Evolutionary conservation across 805 yeast species (phyloP), one percentile per base, ranked within the genome.

Genomic region (Monosporozyma solicola): DNA sequence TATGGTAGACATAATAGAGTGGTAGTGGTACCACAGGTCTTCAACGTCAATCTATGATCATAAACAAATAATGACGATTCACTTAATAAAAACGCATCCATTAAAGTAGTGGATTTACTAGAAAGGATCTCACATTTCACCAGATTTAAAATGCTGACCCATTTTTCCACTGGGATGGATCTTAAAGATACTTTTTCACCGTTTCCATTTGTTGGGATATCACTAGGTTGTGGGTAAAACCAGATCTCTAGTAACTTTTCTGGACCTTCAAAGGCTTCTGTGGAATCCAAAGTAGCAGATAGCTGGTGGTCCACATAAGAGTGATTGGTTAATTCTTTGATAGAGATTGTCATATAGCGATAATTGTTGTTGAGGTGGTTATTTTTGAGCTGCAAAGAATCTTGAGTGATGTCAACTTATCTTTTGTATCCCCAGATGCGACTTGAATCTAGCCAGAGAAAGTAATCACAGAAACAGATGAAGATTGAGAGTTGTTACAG

Each of bases 11-110:
- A 92, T 25, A 82, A 79, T 53, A 92, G 75, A 1, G 96, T 85
- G 1, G 96, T 89, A 1, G 98, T 92, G 3, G 97, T 91, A 7
- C 99, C 99, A 68, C 99, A 92, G 5, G 99, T 92, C 69, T 92
- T 92, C 64, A 92, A 76, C 49, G 92, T 82, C 57, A 94, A 61
- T 67, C 87, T 89, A 70, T 90, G 91, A 20, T 87, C 83, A 66
- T 84, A 92, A 29, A 94, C 95, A 70, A 92, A 91, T 63, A 94
- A 72, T 16, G 96, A 87, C 48, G 95, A 85, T 71, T 92, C 99
- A 53, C 92, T 83, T 55, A 92, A 77, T 54, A 92, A 76, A 63
- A 87, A 92, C 3, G 97, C 90, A 65, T 90, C 95, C 72, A 90
- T 69, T 35, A 72, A 73, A 9, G 71, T 61, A 3, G 89, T 78